Evolutionary conservation across 2,329 filamentous ascomycete genomes (phyloP), one percentile per base, ranked within the genome.

Genomic region (Myriosclerotinia duriaeana): DNA sequence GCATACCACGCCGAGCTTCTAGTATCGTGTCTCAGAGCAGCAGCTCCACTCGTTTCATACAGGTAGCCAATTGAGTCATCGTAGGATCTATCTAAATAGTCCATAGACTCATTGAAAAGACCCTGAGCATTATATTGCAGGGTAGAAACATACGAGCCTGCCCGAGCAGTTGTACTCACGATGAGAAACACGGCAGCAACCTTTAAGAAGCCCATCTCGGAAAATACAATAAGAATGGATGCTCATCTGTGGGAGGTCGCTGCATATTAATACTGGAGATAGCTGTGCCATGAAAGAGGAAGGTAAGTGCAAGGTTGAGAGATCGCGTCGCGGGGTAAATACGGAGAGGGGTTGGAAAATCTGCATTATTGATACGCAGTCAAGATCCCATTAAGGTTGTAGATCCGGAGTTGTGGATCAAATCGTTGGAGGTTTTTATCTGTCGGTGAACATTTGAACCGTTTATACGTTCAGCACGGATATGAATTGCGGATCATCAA

Each of bases 1-100:
- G 84, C 84, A 73, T 88, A 87, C 85, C 86, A 88, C 0, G 80
- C 79, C 0, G 84, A 85, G 53, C 80, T 82, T 64, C 85, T 79
- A 0, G 84, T 87, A 54, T 86, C 84, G 67, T 87, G 84, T 11
- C 60, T 38, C 26, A 63, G 9, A 4, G 60, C 60, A 17, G 78
- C 73, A 3, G 76, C 68, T 14, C 78, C 76, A 66, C 79, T 76
- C 50, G 83, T 79, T 54, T 82, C 79, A 73, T 84, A 85, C 20
- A 87, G 74, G 66, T 87, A 87, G 0, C 82, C 82, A 7, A 80
- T 80, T 2, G 76, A 74, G 2, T 77, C 64, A 68, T 88, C 85
- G 70, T 86, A 87, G 65, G 80, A 82, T 2, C 74, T 76, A 70
- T 87, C 85, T 78, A 86, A 78, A 78, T 83, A 84, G 7, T 75